A percentile compares a stretch with the other conserved stretches of the same genome.
Evolutionary conservation across 192 early-diverging fungal species (phyloP).

Genomic region (Coemansia sp.): DNA sequence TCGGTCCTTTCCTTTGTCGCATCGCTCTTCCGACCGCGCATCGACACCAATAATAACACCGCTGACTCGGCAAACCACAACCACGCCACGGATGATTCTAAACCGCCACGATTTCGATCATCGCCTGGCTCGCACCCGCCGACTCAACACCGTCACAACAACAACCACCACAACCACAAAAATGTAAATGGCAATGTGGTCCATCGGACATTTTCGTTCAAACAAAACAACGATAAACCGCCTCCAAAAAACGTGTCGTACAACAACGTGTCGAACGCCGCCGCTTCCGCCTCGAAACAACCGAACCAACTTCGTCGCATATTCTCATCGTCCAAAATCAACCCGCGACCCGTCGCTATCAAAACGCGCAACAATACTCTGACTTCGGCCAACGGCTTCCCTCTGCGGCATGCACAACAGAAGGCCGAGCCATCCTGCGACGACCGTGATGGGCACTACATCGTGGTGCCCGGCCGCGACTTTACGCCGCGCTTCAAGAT

Average conservation of each 20-base stretch:
- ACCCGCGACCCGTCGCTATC: constrained; percentile 19
- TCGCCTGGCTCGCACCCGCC: constrained; percentile 9
- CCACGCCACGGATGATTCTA: constrained; percentile 10
- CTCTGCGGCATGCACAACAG: constrained; percentile 30
- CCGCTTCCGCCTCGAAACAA: no score
- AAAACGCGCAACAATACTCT: constrained; percentile 10
- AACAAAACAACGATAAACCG: constrained; percentile 34
- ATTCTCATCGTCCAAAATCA: constrained; percentile 33
- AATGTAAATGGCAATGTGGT: not conserved
- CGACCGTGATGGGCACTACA: constrained; percentile 93
- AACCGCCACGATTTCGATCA: constrained; percentile 18
- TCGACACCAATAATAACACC: constrained; percentile 19
- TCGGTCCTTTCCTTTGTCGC: constrained; percentile 49
- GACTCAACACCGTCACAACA: no score
- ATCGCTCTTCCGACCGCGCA: constrained; percentile 49
- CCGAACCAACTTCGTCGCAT: constrained; percentile 33
- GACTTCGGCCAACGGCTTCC: not conserved
- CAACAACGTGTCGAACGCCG: constrained; percentile 13
- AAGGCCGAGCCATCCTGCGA: constrained; percentile 61
- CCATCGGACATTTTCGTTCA: constrained; percentile 3
- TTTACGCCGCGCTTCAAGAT: constrained; percentile 83
- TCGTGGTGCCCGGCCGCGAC: constrained; percentile 68
- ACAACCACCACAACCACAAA: no score
- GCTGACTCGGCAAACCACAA: no score
- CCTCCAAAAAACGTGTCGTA: constrained; percentile 1